Evolutionary conservation across 2,329 filamentous ascomycete species (phyloP).

Genomic region (Colletotrichum somersetense): DNA sequence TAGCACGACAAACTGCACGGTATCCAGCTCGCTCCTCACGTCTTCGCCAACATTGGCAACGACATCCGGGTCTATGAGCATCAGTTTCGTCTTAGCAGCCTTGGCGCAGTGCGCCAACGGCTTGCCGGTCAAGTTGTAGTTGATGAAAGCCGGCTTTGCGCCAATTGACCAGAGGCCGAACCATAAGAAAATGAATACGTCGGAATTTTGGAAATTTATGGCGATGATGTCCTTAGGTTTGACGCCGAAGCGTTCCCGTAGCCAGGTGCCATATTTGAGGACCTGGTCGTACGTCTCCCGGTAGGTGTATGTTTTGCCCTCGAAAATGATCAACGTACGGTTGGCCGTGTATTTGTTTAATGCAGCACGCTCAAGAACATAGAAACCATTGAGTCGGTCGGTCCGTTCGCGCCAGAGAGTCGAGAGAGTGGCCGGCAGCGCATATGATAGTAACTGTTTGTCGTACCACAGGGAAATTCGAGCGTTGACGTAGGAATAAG

Average conservation of each 20-base stretch:
- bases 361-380: slow-evolving; percentile 77
- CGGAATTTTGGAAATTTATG: slow-evolving; percentile 84
- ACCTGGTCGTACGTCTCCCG: slow-evolving; percentile 78
- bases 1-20: slow-evolving; percentile 72
- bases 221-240: slow-evolving; percentile 82
- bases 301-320: slow-evolving; percentile 79
- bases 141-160: slow-evolving; percentile 86
- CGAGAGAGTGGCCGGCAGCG: slow-evolving; percentile 60
- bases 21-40: slow-evolving; percentile 62
- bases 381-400: slow-evolving; percentile 79
- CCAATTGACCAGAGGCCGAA: slow-evolving; percentile 87
- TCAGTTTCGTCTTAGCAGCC: slow-evolving; percentile 73
- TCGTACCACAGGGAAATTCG: slow-evolving; percentile 77
- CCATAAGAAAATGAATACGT: slow-evolving; percentile 81
- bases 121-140: slow-evolving; percentile 83
- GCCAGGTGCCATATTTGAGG: slow-evolving; percentile 81
- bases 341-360: slow-evolving; percentile 63
- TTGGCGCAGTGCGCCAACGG: slow-evolving; percentile 81
- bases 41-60: slow-evolving; percentile 68
- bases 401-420: slow-evolving; percentile 62
- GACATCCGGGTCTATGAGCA: slow-evolving; percentile 76
- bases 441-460: slow-evolving; percentile 66
- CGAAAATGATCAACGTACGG: slow-evolving; percentile 73
- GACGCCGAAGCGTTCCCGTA: slow-evolving; percentile 73
- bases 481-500: slow-evolving; percentile 84